Evolutionary conservation across 768 basidiomycete species (phyloP), one percentile per base, ranked within the genome.

Genomic region (Pleurotus sapidus): DNA sequence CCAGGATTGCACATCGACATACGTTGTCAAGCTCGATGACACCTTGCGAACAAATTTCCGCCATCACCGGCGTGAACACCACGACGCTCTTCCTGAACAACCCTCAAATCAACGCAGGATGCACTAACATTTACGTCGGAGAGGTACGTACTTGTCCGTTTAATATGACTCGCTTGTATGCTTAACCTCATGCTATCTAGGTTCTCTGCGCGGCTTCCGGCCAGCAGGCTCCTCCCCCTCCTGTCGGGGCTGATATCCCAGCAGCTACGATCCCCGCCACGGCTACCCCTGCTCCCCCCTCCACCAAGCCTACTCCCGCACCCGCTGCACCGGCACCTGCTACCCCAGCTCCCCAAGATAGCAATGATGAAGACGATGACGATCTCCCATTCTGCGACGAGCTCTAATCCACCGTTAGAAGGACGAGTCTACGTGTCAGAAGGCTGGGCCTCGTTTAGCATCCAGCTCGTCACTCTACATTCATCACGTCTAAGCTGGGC

Each of bases 81-180:
- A 82, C 82, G 38, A 75, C 84, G 4, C 74, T 93, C 27, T 74
- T 68, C 66, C 14, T 61, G 58, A 91, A 92, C 82, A 93, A 93
- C 81, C 91, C 89, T 17, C 85, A 91, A 69, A 77, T 92, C 62
- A 60, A 83, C 63, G 2, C 46, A 0, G 72, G 67, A 0, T 88
- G 84, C 70, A 71, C 62, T 61, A 91, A 91, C 75, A 74, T 93
- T 68, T 90, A 91, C 71, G 65, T 87, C 57, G 89, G 86, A 65
- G 87, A 91, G 82, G 90, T 91, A 49, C 56, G 79, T 3, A 8
- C 14, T 25, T 9, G 15, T 7, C 15, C 17, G 3, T 17, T 53
- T 38, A 45, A 8, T 4, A n/a, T 17, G 42, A 6, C 14, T 45
- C 20, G 42, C n/a, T 42, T 11, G 3, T 17, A 42, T 17, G 23